These are phyloP conservation scores for Penicillium canariense DNA, from an alignment of 495 filamentous ascomycete species.

Conservation along the genomic window DNA sequence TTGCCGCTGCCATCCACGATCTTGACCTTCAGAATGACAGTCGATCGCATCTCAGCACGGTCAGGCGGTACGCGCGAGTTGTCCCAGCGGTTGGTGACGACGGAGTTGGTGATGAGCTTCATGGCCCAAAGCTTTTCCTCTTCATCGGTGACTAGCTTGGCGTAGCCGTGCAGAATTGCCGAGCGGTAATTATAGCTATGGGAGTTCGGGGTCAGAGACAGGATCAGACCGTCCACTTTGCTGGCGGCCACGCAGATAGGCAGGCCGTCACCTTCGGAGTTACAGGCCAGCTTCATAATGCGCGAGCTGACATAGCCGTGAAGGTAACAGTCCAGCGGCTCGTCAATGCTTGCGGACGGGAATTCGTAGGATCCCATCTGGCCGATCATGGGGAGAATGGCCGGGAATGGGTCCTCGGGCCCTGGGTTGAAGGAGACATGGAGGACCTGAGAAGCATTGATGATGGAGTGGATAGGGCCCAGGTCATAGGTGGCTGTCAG, in stretches of 20 bases:
- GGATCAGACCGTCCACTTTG: conserved; percentile 70
- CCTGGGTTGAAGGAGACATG: conserved; percentile 77
- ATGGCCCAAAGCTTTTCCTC: conserved; percentile 83
- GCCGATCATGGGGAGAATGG: conserved; percentile 85
- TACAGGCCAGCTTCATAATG: conserved; percentile 66
- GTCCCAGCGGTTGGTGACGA: conserved; percentile 67
- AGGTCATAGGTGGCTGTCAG: conserved; percentile 68
- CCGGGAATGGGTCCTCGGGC: conserved; percentile 65
- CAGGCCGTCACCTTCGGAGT: conserved; percentile 48
- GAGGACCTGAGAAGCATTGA: conserved; percentile 73
- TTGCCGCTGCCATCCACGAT: conserved; percentile 77
- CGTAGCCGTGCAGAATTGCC: conserved; percentile 75
- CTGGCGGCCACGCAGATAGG: conserved; percentile 66
- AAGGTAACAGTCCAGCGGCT: conserved; percentile 76
- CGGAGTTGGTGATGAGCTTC: conserved; percentile 73
- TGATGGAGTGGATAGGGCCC: conserved; percentile 71
- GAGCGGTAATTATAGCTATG: conserved; percentile 92
- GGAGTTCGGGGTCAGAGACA: conserved; percentile 72
- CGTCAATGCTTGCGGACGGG: conserved; percentile 60
- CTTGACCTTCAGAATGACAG: conserved; percentile 67
- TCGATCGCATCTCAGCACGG: conserved; percentile 72
- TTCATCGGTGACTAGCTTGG: conserved; percentile 59
- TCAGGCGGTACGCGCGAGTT: conserved; percentile 71
- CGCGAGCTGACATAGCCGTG: conserved; percentile 85
- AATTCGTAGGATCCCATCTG: conserved; percentile 70